Conservation (phyloP, 1,284 basidiomycete species). For the Fistulina hepatica region DNA sequence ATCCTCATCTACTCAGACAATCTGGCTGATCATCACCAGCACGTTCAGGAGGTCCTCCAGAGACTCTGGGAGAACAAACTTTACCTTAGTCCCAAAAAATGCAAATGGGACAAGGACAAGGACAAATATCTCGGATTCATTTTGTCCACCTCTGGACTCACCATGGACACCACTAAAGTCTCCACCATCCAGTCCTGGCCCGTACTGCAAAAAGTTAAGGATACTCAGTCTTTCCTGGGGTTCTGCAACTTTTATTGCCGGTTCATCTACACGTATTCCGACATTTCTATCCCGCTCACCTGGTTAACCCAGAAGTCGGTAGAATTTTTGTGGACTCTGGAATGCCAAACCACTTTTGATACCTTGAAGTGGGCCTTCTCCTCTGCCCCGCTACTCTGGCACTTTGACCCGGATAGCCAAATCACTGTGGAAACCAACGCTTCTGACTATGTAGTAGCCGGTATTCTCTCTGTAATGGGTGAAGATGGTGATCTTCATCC, state of each 20-base stretch:
- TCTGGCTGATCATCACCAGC: slow-evolving; percentile 17
- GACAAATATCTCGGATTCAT: slow-evolving; percentile 33
- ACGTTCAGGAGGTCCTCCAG: slow-evolving; percentile 23
- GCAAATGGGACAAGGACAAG: slow-evolving; percentile 15
- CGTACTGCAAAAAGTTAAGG: slow-evolving; percentile 16
- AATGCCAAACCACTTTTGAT: slow-evolving; percentile 18
- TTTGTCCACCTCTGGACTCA: slow-evolving; percentile 21
- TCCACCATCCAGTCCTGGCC: slow-evolving; percentile 28
- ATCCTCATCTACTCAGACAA: slow-evolving; percentile 17
- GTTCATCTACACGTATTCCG: slow-evolving; percentile 30
- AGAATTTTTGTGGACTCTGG: slow-evolving; percentile 17
- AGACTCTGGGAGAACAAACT: slow-evolving; percentile 19
- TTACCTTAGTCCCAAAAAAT: slow-evolving; percentile 19
- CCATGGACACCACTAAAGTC: slow-evolving; percentile 29
- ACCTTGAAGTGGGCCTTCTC: slow-evolving; percentile 25
- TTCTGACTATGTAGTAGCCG: slow-evolving; percentile 22
- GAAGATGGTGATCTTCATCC: slow-evolving; percentile 23
- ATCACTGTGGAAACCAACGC: slow-evolving; percentile 24
- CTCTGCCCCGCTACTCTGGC: slow-evolving; percentile 23
- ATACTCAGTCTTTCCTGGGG: slow-evolving; percentile 5
- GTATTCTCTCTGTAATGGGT: slow-evolving; percentile 13
- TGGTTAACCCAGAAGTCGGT: slow-evolving; percentile 19
- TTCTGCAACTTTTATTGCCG: slow-evolving; percentile 27
- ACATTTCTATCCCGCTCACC: slow-evolving; percentile 23
- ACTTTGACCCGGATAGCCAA: slow-evolving; percentile 24